Conservation (phyloP, 306 rosid genomes). For the Rosa lucieae region DNA sequence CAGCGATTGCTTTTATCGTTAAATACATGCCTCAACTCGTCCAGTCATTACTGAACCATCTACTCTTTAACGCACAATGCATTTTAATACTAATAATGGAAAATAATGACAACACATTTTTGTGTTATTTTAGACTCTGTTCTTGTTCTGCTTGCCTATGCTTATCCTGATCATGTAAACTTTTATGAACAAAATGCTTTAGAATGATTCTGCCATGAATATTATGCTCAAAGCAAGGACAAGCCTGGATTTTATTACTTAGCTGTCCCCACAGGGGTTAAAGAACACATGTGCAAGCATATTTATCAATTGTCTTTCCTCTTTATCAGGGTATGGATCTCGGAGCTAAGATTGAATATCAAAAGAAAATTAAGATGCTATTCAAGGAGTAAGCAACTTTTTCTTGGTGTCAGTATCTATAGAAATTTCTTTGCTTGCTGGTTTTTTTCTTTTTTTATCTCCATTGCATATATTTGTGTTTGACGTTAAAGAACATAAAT, state of each 20-base stretch:
- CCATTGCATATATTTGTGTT: not conserved
- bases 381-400: conserved; percentile 47
- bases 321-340: conserved; percentile 43
- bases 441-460: not conserved
- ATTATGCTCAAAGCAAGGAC: not conserved
- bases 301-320: not conserved
- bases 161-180: not conserved
- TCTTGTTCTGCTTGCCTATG: not conserved
- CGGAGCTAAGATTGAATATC: conserved; percentile 44
- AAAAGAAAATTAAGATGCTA: conserved; percentile 31
- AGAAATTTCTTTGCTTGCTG: not conserved
- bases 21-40: not conserved
- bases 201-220: not conserved
- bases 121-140: not conserved
- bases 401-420: not conserved
- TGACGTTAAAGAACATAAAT: not conserved
- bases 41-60: not conserved
- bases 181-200: not conserved
- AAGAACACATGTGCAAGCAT: not conserved
- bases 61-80: not conserved
- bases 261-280: not conserved
- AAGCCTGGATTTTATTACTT: not conserved
- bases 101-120: not conserved
- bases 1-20: conserved; percentile 14
- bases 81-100: not conserved